These are phyloP conservation scores for Microdochium bolleyi DNA, from an alignment of 2,329 filamentous ascomycete species.

Conservation along the genomic window DNA sequence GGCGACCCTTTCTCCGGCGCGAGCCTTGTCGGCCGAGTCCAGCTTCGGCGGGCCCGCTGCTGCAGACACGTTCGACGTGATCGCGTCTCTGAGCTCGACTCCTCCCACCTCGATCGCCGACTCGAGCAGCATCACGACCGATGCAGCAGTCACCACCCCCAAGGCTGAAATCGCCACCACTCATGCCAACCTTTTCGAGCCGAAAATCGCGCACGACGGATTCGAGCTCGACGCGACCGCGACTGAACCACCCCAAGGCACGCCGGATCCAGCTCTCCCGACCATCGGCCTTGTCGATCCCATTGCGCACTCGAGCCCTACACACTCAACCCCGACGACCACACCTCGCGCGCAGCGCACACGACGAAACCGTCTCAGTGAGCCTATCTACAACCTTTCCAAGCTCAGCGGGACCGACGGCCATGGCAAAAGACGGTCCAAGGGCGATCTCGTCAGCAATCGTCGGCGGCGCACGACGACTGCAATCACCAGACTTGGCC, in stretches of 20 bases:
- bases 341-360: constrained; percentile 33
- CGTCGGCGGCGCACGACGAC: constrained; percentile 35
- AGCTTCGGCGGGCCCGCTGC: constrained; percentile 14
- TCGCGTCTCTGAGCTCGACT: constrained; percentile 53
- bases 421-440: constrained; percentile 48
- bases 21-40: constrained; percentile 21
- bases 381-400: constrained; percentile 60
- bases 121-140: constrained; percentile 47
- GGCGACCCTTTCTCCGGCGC: constrained; percentile 15
- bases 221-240: neutral
- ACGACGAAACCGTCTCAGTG: constrained; percentile 44
- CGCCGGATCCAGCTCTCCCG: neutral
- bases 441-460: constrained; percentile 37
- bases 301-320: constrained; percentile 1
- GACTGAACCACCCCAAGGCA: neutral
- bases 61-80: constrained; percentile 36
- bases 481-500: neutral
- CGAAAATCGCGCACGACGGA: constrained; percentile 4
- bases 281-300: neutral
- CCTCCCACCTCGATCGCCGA: constrained; percentile 61
- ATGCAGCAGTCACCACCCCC: constrained; percentile 30
- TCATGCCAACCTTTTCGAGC: constrained; percentile 33
- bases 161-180: constrained; percentile 53
- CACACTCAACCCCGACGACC: constrained; percentile 6
- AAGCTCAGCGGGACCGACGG: constrained; percentile 53